Evolutionary conservation across 163 green algal genomes (phyloP).

Genomic region (Volvox carteri): DNA sequence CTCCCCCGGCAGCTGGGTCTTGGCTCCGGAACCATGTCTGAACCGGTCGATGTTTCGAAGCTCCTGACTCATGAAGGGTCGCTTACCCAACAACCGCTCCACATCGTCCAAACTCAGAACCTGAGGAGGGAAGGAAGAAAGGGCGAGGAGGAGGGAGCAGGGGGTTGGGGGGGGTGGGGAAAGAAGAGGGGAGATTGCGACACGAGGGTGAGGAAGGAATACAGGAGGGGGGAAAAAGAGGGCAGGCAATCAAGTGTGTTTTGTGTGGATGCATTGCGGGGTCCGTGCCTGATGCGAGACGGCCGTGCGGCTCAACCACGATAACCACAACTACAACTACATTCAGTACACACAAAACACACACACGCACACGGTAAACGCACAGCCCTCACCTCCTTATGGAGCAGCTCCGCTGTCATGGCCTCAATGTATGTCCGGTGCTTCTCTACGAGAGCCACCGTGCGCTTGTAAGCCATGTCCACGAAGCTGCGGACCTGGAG

Average conservation of each 20-base stretch:
- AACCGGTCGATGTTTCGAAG: constrained; percentile 98
- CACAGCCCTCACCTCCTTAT: constrained; percentile 81
- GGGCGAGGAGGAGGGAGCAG: not conserved
- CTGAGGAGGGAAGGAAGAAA: constrained; percentile 17
- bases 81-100: constrained; percentile 87
- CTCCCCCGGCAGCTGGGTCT: not conserved
- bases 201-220: not conserved
- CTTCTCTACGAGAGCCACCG: constrained; percentile 88
- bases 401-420: constrained; percentile 88
- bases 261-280: not conserved
- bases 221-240: not conserved
- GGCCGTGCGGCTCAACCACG: too few relatives aligned
- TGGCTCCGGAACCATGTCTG: constrained; percentile 67
- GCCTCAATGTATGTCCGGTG: constrained; percentile 89
- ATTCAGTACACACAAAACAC: too few relatives aligned
- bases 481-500: constrained; percentile 90
- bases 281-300: too few relatives aligned
- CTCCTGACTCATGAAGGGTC: constrained; percentile 88
- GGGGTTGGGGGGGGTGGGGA: not conserved
- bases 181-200: not conserved
- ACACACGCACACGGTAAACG: not conserved
- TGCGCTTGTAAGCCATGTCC: constrained; percentile 88
- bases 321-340: too few relatives aligned
- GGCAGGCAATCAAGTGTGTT: not conserved
- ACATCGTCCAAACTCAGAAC: constrained; percentile 83